A percentile compares a stretch with the other conserved stretches of the same genome.
phyloP scores from a whole-genome alignment of 2,329 filamentous ascomycete genomes.

The Harringtonia lauricola region DNA sequence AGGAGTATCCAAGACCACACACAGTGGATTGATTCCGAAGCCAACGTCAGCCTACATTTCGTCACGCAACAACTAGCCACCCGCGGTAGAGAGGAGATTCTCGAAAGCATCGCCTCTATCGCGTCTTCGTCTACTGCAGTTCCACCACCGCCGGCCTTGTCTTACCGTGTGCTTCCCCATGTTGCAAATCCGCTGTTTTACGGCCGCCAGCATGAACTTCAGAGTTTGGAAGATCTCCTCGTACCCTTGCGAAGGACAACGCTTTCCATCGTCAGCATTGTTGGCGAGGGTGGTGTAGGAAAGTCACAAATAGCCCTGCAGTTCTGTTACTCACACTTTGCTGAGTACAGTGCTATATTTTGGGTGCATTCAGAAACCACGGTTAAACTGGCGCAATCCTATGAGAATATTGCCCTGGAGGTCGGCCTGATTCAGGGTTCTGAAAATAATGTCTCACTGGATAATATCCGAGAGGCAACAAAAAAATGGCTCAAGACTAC shows the following conservation, averaged over 20 bases:
- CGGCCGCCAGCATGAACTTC: neutral
- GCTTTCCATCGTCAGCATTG: neutral
- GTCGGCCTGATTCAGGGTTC: neutral
- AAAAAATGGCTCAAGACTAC: neutral
- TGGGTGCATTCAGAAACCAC: neutral
- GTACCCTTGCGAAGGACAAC: neutral
- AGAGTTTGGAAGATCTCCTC: neutral
- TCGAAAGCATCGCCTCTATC: neutral
- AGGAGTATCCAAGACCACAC: neutral
- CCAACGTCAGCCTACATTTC: neutral
- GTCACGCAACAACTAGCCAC: neutral
- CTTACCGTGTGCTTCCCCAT: neutral
- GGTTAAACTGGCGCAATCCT: neutral
- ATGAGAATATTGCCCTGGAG: neutral
- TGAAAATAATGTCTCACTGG: neutral
- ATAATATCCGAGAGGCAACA: neutral
- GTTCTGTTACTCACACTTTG: neutral
- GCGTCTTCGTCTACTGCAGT: neutral
- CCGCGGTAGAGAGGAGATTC: neutral
- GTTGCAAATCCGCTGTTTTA: neutral
- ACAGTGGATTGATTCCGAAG: neutral
- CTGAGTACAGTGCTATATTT: neutral
- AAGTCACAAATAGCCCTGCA: neutral
- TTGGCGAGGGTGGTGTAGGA: neutral
- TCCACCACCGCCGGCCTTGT: neutral